Base-by-base conservation (phyloP, 495 filamentous ascomycete species). In the Neurospora hispaniola region DNA sequence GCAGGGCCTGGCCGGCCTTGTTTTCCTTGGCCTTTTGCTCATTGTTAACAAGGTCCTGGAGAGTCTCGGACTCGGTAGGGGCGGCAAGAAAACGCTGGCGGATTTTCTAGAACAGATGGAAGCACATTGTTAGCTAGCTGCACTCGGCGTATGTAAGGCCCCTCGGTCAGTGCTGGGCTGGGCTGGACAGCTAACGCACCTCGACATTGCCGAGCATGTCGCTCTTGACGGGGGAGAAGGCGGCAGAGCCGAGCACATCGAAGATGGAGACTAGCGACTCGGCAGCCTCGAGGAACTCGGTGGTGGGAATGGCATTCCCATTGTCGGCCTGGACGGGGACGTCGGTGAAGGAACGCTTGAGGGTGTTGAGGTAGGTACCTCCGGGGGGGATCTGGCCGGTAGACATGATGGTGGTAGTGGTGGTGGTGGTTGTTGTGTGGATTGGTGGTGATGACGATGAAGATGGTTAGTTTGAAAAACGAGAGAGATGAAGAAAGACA, bases 191-290 rank as follows among this genome's bases (percentile, higher is more conserved):
- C 9, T 2, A 46, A 78, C 82, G 72, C 79, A 98, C 95, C 88
- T 94, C 93, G 81, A 99, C 89, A 80, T 99, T 99, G 78, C 93
- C 93, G 10, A 88, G 76, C 86, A 99, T 90, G 81, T 99, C 96
- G 74, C 82, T 91, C 86, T 98, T 97, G 73, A 99, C 95, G 38
- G 90, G 89, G 6, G 82, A 87, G 84, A 98, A 97, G 73, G 94
- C 93, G 16, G 89, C 84, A 43, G 90, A 92, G 66, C 93, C 94
- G 40, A 98, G 87, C 42, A 92, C 82, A 79, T 97, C 95, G 79
- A 99, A 98, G 43, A 99, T 87, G 59, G 89, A 89, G 68, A 92
- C 91, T 76, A 98, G 82, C 38, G 91, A 89, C 85, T 97, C 93
- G 66, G 93, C 89, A 70, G 96, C 96, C 46, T 96, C 93, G 74